phyloP scores from a whole-genome alignment of 768 basidiomycete genomes.

The Termitomyces heimii region DNA sequence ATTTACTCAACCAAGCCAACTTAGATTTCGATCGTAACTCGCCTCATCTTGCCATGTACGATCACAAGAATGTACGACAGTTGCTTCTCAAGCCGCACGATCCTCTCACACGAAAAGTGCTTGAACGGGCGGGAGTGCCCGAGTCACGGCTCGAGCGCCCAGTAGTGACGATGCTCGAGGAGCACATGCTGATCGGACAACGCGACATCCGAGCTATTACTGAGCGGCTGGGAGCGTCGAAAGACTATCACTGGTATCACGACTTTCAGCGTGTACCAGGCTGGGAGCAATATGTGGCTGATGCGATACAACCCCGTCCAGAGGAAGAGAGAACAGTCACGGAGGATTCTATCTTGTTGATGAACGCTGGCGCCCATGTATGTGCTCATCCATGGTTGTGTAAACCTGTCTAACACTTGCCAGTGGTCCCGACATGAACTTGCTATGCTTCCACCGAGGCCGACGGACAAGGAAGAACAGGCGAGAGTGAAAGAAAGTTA shows the following conservation, averaged over 20 bases:
- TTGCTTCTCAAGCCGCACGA: constrained; percentile 18
- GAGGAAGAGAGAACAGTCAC: constrained; percentile 19
- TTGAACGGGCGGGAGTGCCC: constrained; percentile 20
- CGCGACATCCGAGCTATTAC: constrained; percentile 21
- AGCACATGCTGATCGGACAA: constrained; percentile 22
- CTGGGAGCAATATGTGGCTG: constrained; percentile 21
- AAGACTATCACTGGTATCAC: constrained; percentile 20
- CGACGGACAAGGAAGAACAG: constrained; percentile 20
- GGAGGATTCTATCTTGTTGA: constrained; percentile 22
- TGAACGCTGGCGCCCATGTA: constrained; percentile 24
- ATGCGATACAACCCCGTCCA: constrained; percentile 12
- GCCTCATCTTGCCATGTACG: constrained; percentile 14
- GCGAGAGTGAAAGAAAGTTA: constrained; percentile 21
- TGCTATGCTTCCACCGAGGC: constrained; percentile 19
- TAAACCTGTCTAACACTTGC: neutral
- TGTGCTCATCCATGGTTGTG: neutral
- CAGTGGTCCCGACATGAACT: constrained; percentile 24
- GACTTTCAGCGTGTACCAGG: constrained; percentile 20
- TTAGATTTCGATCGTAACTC: constrained; percentile 19
- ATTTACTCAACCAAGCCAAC: constrained; percentile 17
- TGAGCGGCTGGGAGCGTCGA: constrained; percentile 17
- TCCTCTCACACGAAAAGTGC: constrained; percentile 16
- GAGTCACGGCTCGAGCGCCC: constrained; percentile 21
- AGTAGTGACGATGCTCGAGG: constrained; percentile 23
- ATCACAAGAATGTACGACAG: constrained; percentile 21